Base-by-base conservation (phyloP, 2,329 filamentous ascomycete species). In the Claviceps sp. region DNA sequence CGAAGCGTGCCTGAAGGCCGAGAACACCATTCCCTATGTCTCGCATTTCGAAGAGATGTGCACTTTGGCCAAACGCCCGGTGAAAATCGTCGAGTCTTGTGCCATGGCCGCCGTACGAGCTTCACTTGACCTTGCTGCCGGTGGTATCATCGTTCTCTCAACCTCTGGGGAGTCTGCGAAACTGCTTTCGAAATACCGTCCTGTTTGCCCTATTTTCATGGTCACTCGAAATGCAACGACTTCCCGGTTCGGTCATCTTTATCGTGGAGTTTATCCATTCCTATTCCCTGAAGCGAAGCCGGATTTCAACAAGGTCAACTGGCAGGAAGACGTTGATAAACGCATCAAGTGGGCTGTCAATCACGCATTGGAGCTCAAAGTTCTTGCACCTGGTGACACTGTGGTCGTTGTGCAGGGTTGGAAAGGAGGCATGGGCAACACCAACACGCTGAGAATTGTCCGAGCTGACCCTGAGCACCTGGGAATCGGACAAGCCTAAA, bases 181-280 rank as follows among this genome's bases (percentile, higher is more conserved):
- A 64, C 84, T 97, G 57, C 78, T 97, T 60, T 95, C 91, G 76
- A 98, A 98, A 78, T 98, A 96, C 77, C 87, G 93, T 65, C 93
- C 93, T 50, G 90, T 97, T 58, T 97, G 91, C 81, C 93, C 93
- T 62, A 96, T 98, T 74, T 91, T 98, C 78, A 97, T 97, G 91
- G 87, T 98, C 58, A 95, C 91, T 58, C 85, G 93, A 63, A 95
- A 86, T 69, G 73, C 82, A 48, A 82, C 79, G 59, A 88, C 93
- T 50, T 86, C 89, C 55, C 81, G 93, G 72, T 97, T 93, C 72
- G 86, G 83, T 60, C 93, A 98, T 71, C 73, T 98, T 69, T 97
- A 96, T 76, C 91, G 93, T 67, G 93, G 93, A 62, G 91, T 98
- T 56, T 98, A 96, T 69, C 93, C 93, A 54, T 98, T 98, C 85